These are phyloP conservation scores for Spinacia oleracea DNA, from an alignment of 179 eudicot species.

Conservation along the genomic window DNA sequence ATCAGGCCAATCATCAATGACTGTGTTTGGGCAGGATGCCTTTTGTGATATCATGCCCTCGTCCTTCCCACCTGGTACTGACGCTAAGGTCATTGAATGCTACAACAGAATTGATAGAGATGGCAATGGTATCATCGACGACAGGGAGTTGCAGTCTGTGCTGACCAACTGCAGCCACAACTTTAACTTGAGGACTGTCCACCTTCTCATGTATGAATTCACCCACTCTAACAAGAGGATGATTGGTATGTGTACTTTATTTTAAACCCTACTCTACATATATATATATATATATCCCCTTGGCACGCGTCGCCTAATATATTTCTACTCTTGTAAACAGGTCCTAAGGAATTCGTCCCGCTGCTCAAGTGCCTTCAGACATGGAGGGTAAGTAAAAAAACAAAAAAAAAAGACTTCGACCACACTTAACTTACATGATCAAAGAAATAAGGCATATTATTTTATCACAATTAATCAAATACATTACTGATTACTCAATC, in stretches of 20 bases:
- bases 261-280: too few relatives aligned
- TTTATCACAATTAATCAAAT: too few relatives aligned
- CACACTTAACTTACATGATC: too few relatives aligned
- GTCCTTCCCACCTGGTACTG: conserved; percentile 42
- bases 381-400: conserved; percentile 82
- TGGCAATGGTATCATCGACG: conserved; percentile 34
- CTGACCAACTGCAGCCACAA: conserved; percentile 34
- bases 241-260: conserved; percentile 61
- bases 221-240: conserved; percentile 61
- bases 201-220: conserved; percentile 49
- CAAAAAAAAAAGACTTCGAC: background rate
- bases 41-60: conserved; percentile 36
- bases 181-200: conserved; percentile 43
- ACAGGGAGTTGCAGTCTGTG: conserved; percentile 40
- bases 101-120: conserved; percentile 40
- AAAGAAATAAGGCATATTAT: too few relatives aligned
- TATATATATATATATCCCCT: too few relatives aligned
- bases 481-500: too few relatives aligned
- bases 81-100: conserved; percentile 39
- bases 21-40: conserved; percentile 34
- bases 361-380: conserved; percentile 69
- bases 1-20: conserved; percentile 2
- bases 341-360: conserved; percentile 81
- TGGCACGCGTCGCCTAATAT: too few relatives aligned
- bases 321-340: conserved; percentile 31